Base-by-base conservation (phyloP, 1,284 basidiomycete genomes). In the Thecaphora thlaspeos region DNA sequence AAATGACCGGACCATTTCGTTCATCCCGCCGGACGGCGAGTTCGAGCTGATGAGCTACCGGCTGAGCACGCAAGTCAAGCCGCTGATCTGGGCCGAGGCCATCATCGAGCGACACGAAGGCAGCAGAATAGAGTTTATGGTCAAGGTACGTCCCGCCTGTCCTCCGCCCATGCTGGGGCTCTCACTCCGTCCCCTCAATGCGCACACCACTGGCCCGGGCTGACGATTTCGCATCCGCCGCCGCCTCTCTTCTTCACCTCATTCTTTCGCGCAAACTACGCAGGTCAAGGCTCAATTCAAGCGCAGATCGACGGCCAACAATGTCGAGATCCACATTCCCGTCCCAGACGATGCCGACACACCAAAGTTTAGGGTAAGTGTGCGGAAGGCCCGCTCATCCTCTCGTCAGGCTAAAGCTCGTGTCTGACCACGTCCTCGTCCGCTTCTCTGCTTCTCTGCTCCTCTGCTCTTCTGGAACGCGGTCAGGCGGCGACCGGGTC, bases 31-130 rank as follows among this genome's bases (percentile, higher is more conserved):
- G 2, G 95, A 98, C 77, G 95, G 95, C 67, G 94, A 97, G 79
- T 97, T 98, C 72, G 94, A 97, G 79, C 84, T 97, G 61, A 97
- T 98, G 93, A 90, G 88, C 23, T 98, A 97, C 79, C 88, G 94
- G 11, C 84, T 97, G 5, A 91, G 89, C 32, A 95, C 93, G 7
- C 90, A 93, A 4, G 94, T 98, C 54, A 99, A 98, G 79, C 95
- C 95, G 0, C 83, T 98, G 37, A 87, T 99, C 38, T 98, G 93
- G 92, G 95, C 96, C 4, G 94, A 99, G 80, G 95, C 95, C 0
- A 86, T 89, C 5, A 90, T 98, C 10, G 95, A 98, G 80, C 88
- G 88, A 66, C 93, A 98, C 80, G 87, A 86, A 68, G 94, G 94
- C 17, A 89, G 87, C 68, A 82, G 95, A 54, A 88, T 99, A 40